Conservation (phyloP, 2,329 filamentous ascomycete genomes). For the Trichoderma oligosporum region DNA sequence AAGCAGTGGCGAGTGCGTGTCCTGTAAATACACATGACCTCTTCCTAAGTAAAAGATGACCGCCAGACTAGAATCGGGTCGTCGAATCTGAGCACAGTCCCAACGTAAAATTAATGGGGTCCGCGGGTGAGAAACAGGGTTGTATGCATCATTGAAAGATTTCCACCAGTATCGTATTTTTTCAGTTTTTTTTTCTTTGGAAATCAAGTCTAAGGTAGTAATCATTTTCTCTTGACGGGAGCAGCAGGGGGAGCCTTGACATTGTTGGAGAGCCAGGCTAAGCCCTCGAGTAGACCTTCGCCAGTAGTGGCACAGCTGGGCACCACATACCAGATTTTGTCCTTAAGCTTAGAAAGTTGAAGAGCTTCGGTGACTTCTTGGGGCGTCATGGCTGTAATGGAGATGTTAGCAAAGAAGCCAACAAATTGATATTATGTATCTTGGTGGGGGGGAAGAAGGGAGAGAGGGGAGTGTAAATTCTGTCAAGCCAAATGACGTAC, state of each 20-base stretch:
- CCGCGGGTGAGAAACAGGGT: not conserved
- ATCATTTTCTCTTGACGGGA: constrained; percentile 48
- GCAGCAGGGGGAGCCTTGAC: constrained; percentile 63
- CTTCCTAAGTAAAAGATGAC: not conserved
- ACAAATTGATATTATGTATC: not conserved
- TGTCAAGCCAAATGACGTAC: constrained; percentile 44
- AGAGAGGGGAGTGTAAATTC: no score
- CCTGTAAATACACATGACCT: not conserved
- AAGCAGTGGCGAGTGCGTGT: not conserved
- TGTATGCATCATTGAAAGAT: constrained; percentile 15
- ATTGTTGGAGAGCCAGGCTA: constrained; percentile 81
- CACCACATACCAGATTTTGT: constrained; percentile 81
- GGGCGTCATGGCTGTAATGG: constrained; percentile 66
- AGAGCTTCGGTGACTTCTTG: constrained; percentile 76
- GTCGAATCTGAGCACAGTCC: not conserved
- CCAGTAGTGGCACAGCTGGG: constrained; percentile 79
- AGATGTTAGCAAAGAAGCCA: not conserved
- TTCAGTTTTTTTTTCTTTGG: constrained; percentile 13
- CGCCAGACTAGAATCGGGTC: not conserved
- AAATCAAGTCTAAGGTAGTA: constrained; percentile 2
- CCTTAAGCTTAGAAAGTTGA: constrained; percentile 71
- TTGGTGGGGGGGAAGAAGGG: not conserved
- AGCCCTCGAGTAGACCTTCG: constrained; percentile 74
- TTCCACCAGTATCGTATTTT: constrained; percentile 15
- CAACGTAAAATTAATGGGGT: constrained; percentile 2